A percentile compares a stretch with the other conserved stretches of the same genome.
These are phyloP conservation scores for Vinca minor DNA, from an alignment of 257 asterid species.

Conservation along the genomic window DNA sequence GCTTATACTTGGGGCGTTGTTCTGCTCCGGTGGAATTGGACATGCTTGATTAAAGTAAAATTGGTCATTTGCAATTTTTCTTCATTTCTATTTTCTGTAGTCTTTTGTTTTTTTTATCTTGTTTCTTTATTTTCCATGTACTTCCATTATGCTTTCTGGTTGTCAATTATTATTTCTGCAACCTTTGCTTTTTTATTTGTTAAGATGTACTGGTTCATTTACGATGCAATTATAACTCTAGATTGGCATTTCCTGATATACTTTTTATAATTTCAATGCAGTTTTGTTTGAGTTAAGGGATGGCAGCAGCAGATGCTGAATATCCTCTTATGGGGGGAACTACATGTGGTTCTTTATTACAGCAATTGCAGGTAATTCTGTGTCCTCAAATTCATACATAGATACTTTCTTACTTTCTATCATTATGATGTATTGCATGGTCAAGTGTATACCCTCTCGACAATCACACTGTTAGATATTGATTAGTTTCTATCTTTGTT, in stretches of 20 bases:
- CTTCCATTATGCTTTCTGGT: background rate
- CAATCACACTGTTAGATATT: too few species aligned
- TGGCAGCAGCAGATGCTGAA: constrained; percentile 63
- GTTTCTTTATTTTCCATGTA: background rate
- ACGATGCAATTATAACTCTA: background rate
- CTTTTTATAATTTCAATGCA: background rate
- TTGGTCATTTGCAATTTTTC: background rate
- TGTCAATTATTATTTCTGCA: background rate
- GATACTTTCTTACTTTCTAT: background rate
- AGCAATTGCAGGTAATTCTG: constrained; percentile 65
- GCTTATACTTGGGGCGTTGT: too few species aligned
- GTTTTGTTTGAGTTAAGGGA: constrained; percentile 27
- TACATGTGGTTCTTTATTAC: constrained; percentile 72
- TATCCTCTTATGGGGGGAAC: constrained; percentile 47
- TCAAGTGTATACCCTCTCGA: too few species aligned
- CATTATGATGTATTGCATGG: background rate
- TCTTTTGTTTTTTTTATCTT: background rate
- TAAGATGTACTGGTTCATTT: too few species aligned
- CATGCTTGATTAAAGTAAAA: background rate
- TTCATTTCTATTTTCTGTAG: background rate
- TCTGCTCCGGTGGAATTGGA: background rate
- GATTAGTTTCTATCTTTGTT: background rate
- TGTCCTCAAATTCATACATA: background rate
- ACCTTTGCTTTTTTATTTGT: background rate
- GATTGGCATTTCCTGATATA: background rate